Percentiles rank a stretch among this genome's conserved stretches.
These are phyloP conservation scores for Ascodesmis nigricans DNA, from an alignment of 495 filamentous ascomycete species.

Conservation along the genomic window DNA sequence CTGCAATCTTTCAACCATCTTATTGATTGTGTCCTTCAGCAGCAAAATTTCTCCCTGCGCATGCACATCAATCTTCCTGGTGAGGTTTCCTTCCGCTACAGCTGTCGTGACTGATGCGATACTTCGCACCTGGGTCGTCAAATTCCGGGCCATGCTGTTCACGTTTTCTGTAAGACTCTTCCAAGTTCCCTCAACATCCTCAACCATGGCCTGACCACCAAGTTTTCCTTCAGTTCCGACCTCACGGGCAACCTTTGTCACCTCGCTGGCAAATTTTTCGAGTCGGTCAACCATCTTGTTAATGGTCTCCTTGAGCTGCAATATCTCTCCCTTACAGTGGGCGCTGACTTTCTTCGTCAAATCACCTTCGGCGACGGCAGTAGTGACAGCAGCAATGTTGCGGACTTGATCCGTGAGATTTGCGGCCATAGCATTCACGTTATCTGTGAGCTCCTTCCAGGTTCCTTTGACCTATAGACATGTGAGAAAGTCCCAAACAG, in stretches of 20 bases:
- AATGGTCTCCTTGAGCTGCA: slow-evolving; percentile 89
- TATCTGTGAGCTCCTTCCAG: slow-evolving; percentile 96
- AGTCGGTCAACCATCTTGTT: slow-evolving; percentile 98
- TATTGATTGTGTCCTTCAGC: slow-evolving; percentile 94
- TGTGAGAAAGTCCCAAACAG: slow-evolving; percentile 1
- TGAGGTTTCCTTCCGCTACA: slow-evolving; percentile 83
- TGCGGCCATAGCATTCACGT: slow-evolving; percentile 94
- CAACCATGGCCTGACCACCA: slow-evolving; percentile 87
- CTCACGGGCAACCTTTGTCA: slow-evolving; percentile 91
- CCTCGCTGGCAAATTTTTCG: slow-evolving; percentile 89
- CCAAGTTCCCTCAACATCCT: slow-evolving; percentile 96
- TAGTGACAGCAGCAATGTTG: slow-evolving; percentile 89
- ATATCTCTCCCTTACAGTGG: slow-evolving; percentile 88
- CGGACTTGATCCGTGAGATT: slow-evolving; percentile 91
- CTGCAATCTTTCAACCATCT: slow-evolving; percentile 93
- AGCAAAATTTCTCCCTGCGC: slow-evolving; percentile 89
- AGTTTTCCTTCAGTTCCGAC: slow-evolving; percentile 92
- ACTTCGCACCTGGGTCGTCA: slow-evolving; percentile 94
- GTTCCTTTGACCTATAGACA: slow-evolving; percentile 35
- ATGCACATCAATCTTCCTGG: slow-evolving; percentile 87
- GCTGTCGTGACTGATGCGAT: slow-evolving; percentile 96
- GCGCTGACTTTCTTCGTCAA: slow-evolving; percentile 93
- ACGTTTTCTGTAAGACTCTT: slow-evolving; percentile 92
- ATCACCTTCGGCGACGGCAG: slow-evolving; percentile 82
- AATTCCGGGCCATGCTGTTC: slow-evolving; percentile 96